Evolutionary conservation across 2,329 filamentous ascomycete species (phyloP).

Genomic region (Cytospora paraplurivora): DNA sequence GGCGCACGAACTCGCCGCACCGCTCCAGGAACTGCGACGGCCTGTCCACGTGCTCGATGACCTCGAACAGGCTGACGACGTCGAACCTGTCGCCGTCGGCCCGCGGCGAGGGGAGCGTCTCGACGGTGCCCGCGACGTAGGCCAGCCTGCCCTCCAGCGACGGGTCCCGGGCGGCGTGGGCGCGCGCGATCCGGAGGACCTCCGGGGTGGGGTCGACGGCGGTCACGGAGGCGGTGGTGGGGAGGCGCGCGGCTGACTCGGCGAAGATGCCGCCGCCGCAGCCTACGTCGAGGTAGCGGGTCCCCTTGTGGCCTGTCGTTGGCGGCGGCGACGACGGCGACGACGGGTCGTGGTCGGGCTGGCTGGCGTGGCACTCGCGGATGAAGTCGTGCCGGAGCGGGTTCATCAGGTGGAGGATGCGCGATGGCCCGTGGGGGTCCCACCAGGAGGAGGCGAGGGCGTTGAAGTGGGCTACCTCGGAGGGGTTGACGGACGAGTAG

Average conservation of each 20-base stretch:
- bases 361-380: conserved; percentile 65
- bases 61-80: conserved; percentile 87
- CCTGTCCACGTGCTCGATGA: conserved; percentile 86
- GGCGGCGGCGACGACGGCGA: too few species aligned
- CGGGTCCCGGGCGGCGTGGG: conserved; percentile 76
- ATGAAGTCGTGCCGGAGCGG: conserved; percentile 95
- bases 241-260: conserved; percentile 75
- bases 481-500: conserved; percentile 77
- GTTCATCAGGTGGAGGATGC: conserved; percentile 96
- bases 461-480: conserved; percentile 93
- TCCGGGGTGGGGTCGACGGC: conserved; percentile 77
- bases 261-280: conserved; percentile 97
- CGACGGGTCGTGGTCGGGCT: too few species aligned
- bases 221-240: conserved; percentile 64
- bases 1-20: conserved; percentile 75
- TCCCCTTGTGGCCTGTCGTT: too few species aligned
- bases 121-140: conserved; percentile 78
- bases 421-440: conserved; percentile 91
- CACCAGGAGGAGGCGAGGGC: conserved; percentile 93
- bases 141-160: conserved; percentile 62
- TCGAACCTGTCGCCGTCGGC: conserved; percentile 61
- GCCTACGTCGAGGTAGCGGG: conserved; percentile 84
- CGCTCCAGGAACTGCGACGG: conserved; percentile 73
- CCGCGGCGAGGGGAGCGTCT: conserved; percentile 58
- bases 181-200: conserved; percentile 73